Percentiles rank a stretch among this genome's conserved stretches.
Evolutionary conservation across 1,284 basidiomycete species (phyloP).

Genomic region (Rugosomyces carneus): DNA sequence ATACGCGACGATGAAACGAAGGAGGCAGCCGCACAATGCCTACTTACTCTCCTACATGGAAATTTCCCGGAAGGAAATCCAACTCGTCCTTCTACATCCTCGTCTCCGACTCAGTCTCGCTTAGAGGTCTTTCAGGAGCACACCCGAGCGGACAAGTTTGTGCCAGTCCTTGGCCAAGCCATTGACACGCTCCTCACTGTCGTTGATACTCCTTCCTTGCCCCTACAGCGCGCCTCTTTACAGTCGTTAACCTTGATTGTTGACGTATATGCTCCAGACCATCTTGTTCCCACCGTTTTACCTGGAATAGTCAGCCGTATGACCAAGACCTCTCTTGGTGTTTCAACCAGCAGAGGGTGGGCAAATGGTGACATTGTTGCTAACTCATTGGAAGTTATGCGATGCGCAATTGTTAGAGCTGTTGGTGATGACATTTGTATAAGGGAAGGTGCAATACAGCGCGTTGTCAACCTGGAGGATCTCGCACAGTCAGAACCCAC

Average conservation of each 20-base stretch:
- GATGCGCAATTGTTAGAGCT: slow-evolving; percentile 47
- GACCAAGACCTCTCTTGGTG: slow-evolving; percentile 60
- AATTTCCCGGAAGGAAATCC: slow-evolving; percentile 33
- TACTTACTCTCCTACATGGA: slow-evolving; percentile 51
- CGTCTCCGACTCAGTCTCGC: slow-evolving; percentile 27
- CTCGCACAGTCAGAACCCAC: slow-evolving; percentile 31
- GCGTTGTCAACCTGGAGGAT: slow-evolving; percentile 56
- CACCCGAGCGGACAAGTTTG: slow-evolving; percentile 44
- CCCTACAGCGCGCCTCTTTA: slow-evolving; percentile 63
- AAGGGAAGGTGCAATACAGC: slow-evolving; percentile 51
- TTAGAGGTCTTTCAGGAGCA: slow-evolving; percentile 41
- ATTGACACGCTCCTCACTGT: slow-evolving; percentile 63
- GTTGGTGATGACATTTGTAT: slow-evolving; percentile 62
- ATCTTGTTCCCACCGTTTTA: slow-evolving; percentile 66
- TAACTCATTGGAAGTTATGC: slow-evolving; percentile 51
- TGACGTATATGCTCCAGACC: slow-evolving; percentile 52
- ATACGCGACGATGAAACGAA: slow-evolving; percentile 75
- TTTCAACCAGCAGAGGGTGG: slow-evolving; percentile 51
- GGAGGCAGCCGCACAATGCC: slow-evolving; percentile 51
- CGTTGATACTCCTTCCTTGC: slow-evolving; percentile 47
- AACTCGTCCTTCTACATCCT: slow-evolving; percentile 14
- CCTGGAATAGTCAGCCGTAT: slow-evolving; percentile 78
- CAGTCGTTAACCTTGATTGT: slow-evolving; percentile 54
- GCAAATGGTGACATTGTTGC: slow-evolving; percentile 60
- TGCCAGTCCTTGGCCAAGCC: slow-evolving; percentile 80